Percentiles rank a stretch among this genome's conserved stretches.
These are phyloP conservation scores for Ophiostoma perfectum DNA, from an alignment of 2,329 filamentous ascomycete species.

Conservation along the genomic window DNA sequence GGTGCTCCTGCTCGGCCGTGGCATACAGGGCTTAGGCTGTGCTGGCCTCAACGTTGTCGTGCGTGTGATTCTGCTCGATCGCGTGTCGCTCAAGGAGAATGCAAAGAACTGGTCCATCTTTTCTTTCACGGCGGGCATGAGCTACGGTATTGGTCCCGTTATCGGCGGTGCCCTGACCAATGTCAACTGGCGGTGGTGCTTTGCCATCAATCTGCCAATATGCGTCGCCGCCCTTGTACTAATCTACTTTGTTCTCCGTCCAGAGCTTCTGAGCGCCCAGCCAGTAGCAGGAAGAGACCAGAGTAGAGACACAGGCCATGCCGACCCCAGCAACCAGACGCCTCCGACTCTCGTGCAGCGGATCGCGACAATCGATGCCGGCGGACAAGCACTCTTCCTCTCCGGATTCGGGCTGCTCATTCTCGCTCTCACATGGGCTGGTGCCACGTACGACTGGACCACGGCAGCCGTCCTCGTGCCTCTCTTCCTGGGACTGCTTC, in stretches of 20 bases:
- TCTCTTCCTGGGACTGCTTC: slow-evolving; percentile 41
- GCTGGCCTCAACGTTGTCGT: slow-evolving; percentile 58
- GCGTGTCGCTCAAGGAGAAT: slow-evolving; percentile 56
- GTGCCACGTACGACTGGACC: slow-evolving; percentile 48
- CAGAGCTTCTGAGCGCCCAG: slow-evolving; percentile 52
- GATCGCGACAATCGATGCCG: slow-evolving; percentile 50
- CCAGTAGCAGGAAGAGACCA: not conserved
- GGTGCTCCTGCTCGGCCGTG: slow-evolving; percentile 58
- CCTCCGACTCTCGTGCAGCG: slow-evolving; percentile 32
- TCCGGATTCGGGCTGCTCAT: slow-evolving; percentile 50
- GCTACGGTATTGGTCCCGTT: slow-evolving; percentile 57
- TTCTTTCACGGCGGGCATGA: slow-evolving; percentile 52
- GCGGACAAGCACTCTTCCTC: slow-evolving; percentile 53
- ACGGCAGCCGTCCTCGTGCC: slow-evolving; percentile 46
- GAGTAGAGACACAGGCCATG: not conserved
- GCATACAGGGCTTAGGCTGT: slow-evolving; percentile 56
- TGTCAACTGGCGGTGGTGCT: slow-evolving; percentile 61
- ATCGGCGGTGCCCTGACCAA: slow-evolving; percentile 54
- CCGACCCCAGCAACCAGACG: no score
- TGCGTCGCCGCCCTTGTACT: slow-evolving; percentile 47
- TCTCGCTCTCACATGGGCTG: slow-evolving; percentile 52
- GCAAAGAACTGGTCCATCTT: slow-evolving; percentile 59
- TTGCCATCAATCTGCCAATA: slow-evolving; percentile 43
- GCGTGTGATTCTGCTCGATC: slow-evolving; percentile 59
- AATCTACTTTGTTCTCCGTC: slow-evolving; percentile 52